phyloP scores from a whole-genome alignment of 2,329 filamentous ascomycete species.

The Fusarium liriodendri region DNA sequence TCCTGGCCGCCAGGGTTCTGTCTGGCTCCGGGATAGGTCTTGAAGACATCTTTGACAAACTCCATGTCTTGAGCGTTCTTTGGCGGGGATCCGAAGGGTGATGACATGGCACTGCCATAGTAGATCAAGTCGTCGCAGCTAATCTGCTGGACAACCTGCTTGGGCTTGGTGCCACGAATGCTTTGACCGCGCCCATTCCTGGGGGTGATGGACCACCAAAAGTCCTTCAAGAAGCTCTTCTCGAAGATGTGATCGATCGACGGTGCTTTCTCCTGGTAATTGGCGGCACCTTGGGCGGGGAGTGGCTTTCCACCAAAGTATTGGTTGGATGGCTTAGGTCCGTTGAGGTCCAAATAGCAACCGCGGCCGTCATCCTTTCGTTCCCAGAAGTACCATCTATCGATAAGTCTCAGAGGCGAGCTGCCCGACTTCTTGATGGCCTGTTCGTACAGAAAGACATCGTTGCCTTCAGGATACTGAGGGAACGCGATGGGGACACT shows the following conservation, averaged over 20 bases:
- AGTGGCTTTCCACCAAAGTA: background rate
- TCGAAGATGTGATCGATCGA: background rate
- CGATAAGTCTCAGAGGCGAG: background rate
- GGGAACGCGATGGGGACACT: background rate
- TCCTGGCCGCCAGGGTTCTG: background rate
- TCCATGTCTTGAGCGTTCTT: background rate
- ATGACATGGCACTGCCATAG: background rate
- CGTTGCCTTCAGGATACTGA: background rate
- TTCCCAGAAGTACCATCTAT: background rate
- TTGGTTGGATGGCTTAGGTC: background rate
- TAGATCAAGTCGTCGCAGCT: background rate
- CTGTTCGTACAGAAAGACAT: background rate
- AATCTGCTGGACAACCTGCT: background rate
- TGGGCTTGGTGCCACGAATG: background rate
- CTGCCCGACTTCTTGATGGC: background rate
- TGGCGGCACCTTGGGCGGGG: background rate
- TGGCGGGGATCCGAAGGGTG: background rate
- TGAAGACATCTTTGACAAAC: background rate
- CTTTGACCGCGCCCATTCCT: background rate
- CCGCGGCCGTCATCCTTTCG: background rate
- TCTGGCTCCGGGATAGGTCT: background rate
- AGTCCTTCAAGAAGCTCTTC: background rate
- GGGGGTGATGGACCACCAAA: background rate
- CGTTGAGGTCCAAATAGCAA: background rate
- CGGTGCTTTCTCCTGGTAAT: background rate